phyloP scores from a whole-genome alignment of 75 land plant genomes.

The Sequoia sempervirens region DNA sequence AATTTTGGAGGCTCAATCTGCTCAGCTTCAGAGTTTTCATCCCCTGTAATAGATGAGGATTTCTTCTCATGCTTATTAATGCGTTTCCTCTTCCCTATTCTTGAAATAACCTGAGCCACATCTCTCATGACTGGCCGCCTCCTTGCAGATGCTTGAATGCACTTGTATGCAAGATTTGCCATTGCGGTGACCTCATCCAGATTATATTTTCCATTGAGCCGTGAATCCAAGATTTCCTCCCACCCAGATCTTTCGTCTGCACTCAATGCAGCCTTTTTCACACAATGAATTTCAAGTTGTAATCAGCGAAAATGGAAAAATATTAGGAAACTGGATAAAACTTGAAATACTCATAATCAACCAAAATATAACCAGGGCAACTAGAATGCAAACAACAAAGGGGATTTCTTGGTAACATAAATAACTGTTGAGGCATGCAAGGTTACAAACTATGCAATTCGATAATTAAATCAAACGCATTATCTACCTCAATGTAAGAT shows the following conservation, averaged over 20 bases:
- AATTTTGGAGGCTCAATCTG: constrained; percentile 49
- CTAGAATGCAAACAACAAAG: not conserved
- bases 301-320: constrained; percentile 1
- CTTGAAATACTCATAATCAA: not conserved
- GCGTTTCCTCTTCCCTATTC: constrained; percentile 39
- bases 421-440: not conserved
- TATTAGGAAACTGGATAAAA: not conserved
- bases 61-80: constrained; percentile 20
- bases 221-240: constrained; percentile 76
- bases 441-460: not conserved
- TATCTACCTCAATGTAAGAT: not conserved
- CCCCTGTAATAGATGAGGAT: constrained; percentile 19
- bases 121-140: constrained; percentile 80
- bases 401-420: not conserved
- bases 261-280: constrained; percentile 65
- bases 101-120: constrained; percentile 55
- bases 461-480: too few relatives aligned
- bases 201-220: constrained; percentile 55
- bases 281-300: not conserved
- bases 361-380: not conserved
- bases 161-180: constrained; percentile 64
- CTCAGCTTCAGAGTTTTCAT: constrained; percentile 21
- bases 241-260: constrained; percentile 61
- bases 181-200: constrained; percentile 54
- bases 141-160: constrained; percentile 50